Evolutionary conservation across 1,139 yeast genomes (phyloP).

Genomic region (Hansenula sp.): DNA sequence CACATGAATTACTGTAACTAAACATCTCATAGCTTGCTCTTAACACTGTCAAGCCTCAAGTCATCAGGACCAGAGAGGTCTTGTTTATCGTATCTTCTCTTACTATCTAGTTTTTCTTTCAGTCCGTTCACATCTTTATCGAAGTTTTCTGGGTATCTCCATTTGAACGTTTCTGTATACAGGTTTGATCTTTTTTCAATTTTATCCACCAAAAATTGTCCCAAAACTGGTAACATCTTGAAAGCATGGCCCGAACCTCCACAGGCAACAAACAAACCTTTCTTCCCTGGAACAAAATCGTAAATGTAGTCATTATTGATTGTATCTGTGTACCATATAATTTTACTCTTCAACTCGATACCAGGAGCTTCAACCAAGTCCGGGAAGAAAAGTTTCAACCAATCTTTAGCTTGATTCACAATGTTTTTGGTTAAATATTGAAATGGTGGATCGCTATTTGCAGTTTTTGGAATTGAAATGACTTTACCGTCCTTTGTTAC

Average conservation of each 20-base stretch:
- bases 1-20: too few species aligned
- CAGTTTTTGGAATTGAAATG: constrained; percentile 25
- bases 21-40: too few species aligned
- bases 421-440: constrained; percentile 19
- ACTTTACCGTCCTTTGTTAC: neutral
- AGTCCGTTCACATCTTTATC: neutral
- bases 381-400: constrained; percentile 21
- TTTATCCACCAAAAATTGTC: constrained; percentile 27
- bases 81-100: constrained; percentile 21
- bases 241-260: constrained; percentile 42
- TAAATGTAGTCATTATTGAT: constrained; percentile 35
- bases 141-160: constrained; percentile 27
- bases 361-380: constrained; percentile 18
- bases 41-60: neutral
- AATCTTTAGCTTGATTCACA: constrained; percentile 21
- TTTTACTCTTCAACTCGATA: constrained; percentile 22
- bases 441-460: constrained; percentile 7
- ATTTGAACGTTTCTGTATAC: constrained; percentile 25
- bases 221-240: constrained; percentile 33
- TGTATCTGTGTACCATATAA: constrained; percentile 42
- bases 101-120: constrained; percentile 20
- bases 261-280: constrained; percentile 35
- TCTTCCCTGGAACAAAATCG: constrained; percentile 34
- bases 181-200: constrained; percentile 23
- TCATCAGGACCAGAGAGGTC: constrained; percentile 11